Evolutionary conservation across 352 stramenopile species (phyloP), one percentile per base, ranked within the genome.

Genomic region (Paralagenidium karlingii): DNA sequence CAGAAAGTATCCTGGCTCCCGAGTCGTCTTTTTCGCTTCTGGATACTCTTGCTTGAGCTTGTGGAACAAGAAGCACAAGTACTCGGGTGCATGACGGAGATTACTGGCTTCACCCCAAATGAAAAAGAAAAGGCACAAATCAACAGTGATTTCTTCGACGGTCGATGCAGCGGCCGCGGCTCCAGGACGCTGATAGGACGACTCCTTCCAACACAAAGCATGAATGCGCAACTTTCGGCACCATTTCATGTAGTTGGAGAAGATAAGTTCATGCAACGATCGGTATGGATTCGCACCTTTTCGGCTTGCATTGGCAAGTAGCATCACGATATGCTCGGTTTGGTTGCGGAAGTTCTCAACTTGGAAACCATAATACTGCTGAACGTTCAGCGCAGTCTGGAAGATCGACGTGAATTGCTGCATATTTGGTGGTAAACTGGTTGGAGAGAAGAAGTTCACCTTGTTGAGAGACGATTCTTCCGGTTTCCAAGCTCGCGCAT

Each of bases 81-180:
- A 98, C 59, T 99, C 96, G 0, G 96, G 92, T 40, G 97, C 96
- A 60, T 99, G 95, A 25, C 94, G 77, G 43, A 98, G 60, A 67
- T 99, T 99, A 45, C 85, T 95, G 0, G 82, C 82, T 65, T 99
- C 96, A 16, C 96, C 95, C 96, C 96, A 99, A 40, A 99, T 95
- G 59, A 97, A 98, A 57, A 99, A 98, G 56, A 96, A 98, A 7
- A 99, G 50, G 16, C 77, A 90, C 21, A 93, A 55, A 43, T 93
- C 80, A 25, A 89, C 63, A 5, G 66, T 80, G 21, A 91, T 84
- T 46, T 90, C 78, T 46, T 93, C 78, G n/a, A 89, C 57, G 6
- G 53, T 97, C 48, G 55, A 98, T n/a, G n/a, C n/a, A n/a, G n/a
- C n/a, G 7, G 30, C 30, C 16, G 86, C 45, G 2, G 70, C 69